A percentile compares a stretch with the other conserved stretches of the same genome.
phyloP scores from a whole-genome alignment of 805 yeast genomes.

The Yarrowia sp. region DNA sequence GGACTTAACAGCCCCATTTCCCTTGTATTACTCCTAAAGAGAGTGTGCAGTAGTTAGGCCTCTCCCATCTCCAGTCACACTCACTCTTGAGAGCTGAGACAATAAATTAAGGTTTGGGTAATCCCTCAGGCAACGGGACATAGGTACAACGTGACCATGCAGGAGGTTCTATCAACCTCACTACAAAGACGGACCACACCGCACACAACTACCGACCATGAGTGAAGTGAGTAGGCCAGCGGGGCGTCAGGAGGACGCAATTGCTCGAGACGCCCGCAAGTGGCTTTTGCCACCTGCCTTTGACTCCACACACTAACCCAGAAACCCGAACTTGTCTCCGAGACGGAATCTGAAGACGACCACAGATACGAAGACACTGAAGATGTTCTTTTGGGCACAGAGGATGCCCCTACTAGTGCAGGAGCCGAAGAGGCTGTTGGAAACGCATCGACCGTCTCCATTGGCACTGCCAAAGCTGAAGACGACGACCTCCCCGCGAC shows the following conservation, averaged over 20 bases:
- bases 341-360: conserved; percentile 23
- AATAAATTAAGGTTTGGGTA: conserved; percentile 21
- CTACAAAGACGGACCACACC: conserved; percentile 4
- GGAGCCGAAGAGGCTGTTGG: not conserved
- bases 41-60: too few species aligned
- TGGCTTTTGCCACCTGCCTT: not conserved
- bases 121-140: conserved; percentile 13
- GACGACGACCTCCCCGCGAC: conserved; percentile 5
- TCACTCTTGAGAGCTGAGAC: not conserved
- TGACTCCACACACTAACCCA: not conserved
- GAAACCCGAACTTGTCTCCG: conserved; percentile 19
- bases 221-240: conserved; percentile 12
- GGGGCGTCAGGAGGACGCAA: not conserved
- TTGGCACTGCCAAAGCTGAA: conserved; percentile 3
- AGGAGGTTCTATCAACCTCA: conserved; percentile 12
- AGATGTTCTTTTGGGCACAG: conserved; percentile 21
- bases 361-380: conserved; percentile 23
- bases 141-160: conserved; percentile 13
- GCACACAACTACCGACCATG: not conserved
- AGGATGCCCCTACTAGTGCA: not conserved
- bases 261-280: not conserved
- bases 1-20: too few species aligned
- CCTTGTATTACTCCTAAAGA: not conserved
- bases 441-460: not conserved
- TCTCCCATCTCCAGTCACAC: not conserved